Evolutionary conservation across 176 grass and related monocot species (phyloP).

Genomic region (Chrysopogon serrulatus): DNA sequence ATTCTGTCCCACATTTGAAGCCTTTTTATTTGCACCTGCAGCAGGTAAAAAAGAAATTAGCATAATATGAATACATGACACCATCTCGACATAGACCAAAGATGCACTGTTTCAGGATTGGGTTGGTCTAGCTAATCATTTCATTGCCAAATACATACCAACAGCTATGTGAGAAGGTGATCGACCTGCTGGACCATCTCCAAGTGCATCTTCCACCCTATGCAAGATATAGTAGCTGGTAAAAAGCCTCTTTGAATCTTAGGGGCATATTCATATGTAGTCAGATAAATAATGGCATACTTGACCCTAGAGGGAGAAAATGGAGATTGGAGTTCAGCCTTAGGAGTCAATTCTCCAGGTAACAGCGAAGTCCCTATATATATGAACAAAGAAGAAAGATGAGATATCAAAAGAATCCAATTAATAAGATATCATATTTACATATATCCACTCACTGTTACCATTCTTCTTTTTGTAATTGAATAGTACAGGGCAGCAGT

Average conservation of each 20-base stretch:
- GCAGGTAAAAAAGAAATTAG: constrained; percentile 27
- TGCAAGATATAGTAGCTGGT: constrained; percentile 22
- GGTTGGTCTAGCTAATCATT: background rate
- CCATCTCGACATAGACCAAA: background rate
- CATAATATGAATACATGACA: background rate
- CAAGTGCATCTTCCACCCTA: constrained; percentile 84
- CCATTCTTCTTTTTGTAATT: background rate
- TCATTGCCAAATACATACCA: constrained; percentile 40
- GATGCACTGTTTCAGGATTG: background rate
- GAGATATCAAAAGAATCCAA: background rate
- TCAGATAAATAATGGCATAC: constrained; percentile 38
- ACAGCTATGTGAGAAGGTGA: constrained; percentile 65
- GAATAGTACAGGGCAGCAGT: background rate
- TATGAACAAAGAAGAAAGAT: background rate
- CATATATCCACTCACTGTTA: background rate
- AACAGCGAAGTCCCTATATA: constrained; percentile 54
- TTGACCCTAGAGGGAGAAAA: constrained; percentile 96
- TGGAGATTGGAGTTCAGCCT: constrained; percentile 88
- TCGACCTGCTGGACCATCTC: constrained; percentile 53
- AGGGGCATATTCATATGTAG: constrained; percentile 11
- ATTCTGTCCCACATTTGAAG: constrained; percentile 57
- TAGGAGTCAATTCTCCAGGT: constrained; percentile 60
- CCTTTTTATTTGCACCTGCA: constrained; percentile 86
- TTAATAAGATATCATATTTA: constrained; percentile 10
- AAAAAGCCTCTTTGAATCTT: constrained; percentile 18